phyloP scores from a whole-genome alignment of 2,329 filamentous ascomycete genomes.

The Colletotrichum sp. region DNA sequence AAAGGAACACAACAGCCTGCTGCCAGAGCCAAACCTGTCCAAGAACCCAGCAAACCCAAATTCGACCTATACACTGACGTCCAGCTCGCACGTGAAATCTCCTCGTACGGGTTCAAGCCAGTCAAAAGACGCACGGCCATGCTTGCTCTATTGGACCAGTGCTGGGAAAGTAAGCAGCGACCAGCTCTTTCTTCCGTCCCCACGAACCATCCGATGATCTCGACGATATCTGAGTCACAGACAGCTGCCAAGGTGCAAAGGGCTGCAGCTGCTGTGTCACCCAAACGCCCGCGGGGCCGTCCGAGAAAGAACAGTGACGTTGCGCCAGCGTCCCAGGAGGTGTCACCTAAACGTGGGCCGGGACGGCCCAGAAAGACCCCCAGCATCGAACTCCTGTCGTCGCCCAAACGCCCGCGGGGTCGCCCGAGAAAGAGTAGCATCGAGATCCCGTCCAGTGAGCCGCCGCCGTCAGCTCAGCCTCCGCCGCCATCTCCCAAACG shows the following conservation, averaged over 20 bases:
- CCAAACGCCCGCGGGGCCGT: constrained; percentile 44
- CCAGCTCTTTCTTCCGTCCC: constrained; percentile 27
- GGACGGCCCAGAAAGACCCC: constrained; percentile 40
- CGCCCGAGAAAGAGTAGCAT: constrained; percentile 43
- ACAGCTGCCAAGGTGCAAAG: not conserved
- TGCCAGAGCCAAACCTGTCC: not conserved
- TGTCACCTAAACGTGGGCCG: constrained; percentile 39
- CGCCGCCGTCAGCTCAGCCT: constrained; percentile 38
- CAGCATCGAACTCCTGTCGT: not conserved
- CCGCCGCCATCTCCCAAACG: constrained; percentile 17
- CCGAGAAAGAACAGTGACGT: constrained; percentile 32
- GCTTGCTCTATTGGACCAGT: constrained; percentile 72
- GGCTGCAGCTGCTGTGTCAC: constrained; percentile 24
- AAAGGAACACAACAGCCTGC: not conserved
- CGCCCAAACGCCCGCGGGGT: constrained; percentile 34
- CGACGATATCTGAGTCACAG: not conserved
- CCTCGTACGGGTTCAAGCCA: constrained; percentile 74
- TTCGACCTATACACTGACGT: constrained; percentile 67
- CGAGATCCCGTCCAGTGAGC: constrained; percentile 28
- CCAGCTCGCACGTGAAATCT: constrained; percentile 66
- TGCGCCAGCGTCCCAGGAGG: constrained; percentile 26
- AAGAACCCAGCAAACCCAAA: constrained; percentile 47
- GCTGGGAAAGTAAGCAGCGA: constrained; percentile 66
- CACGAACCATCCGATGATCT: constrained; percentile 8
- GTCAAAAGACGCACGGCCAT: constrained; percentile 72